Evolutionary conservation across 2,329 filamentous ascomycete species (phyloP), one percentile per base, ranked within the genome.

Genomic region (Sphaceloma murrayae): DNA sequence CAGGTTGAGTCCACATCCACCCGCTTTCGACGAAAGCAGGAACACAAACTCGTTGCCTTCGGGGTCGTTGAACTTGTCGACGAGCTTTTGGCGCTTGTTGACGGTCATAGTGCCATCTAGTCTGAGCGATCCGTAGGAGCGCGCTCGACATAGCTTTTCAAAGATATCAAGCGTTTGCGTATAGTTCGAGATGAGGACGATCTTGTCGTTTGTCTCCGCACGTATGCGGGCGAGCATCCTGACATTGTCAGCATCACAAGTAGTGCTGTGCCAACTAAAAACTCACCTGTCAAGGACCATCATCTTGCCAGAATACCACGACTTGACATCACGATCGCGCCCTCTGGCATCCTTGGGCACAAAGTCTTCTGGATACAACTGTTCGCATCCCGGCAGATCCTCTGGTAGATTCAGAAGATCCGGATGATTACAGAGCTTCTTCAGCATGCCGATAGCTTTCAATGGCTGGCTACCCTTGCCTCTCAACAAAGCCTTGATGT

Each of bases 261-360:
- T 13, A 14, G 14, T 3, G 16, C 16, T 14, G 17, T 29, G 4
- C 5, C 27, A 16, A 10, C 14, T 11, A 14, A 17, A 14, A 6
- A 45, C 42, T 45, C 14, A 36, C 42, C 42, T 80, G 58, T 95
- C 91, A n/a, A 98, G 76, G 2, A 98, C 91, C 56, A 85, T 80
- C 87, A 98, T 95, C 64, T 98, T 98, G 38, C 91, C 93, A 2
- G 88, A 95, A 61, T 95, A 95, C 85, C 85, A 94, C 1, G 87
- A 77, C 61, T 91, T 94, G 55, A 96, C 71, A 51, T 98, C 91
- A 30, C 91, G 78, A 59, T 96, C 88, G 48, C 91, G 77, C 3
- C 91, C 91, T 39, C 91, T 78, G 2, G 81, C 70, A 51, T 95
- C 89, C 56, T 87, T 94, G 0, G 83, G 85, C 3, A 93, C 78